Base-by-base conservation (phyloP, 352 stramenopile species). In the Pythium insidiosum region DNA sequence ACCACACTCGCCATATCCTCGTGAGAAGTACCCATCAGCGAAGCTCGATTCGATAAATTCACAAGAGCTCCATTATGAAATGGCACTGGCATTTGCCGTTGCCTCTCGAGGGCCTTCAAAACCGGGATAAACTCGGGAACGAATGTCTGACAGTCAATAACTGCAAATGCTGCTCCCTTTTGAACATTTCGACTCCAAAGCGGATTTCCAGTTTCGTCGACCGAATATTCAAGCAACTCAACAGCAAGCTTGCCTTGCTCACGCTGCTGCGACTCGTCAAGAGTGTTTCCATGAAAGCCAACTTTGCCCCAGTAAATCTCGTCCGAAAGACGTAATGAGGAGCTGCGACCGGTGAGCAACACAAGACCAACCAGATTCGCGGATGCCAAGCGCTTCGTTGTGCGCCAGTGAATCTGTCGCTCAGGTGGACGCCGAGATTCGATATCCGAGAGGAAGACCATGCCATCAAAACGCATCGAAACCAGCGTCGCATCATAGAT, bases 101-200 rank as follows among this genome's bases (percentile, higher is more conserved):
- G 81, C 11, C 66, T 65, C 44, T 92, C 76, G n/a, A 92, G 43
- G 0, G 81, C 78, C 50, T 81, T 81, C 20, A 95, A 47, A 6
- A 95, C 83, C 4, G 83, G 81, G 20, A 95, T 70, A 30, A 88
- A 95, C 57, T 95, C 84, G 0, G 81, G 81, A 1, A 90, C 79
- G 54, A 95, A 95, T 6, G 77, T 83, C 51, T 85, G 73, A 34
- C 79, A 94, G 44, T 95, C 81, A 52, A 95, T 88, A 36, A 95
- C 82, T 9, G 71, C 81, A 30, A 95, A 56, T 22, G 61, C 50
- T 21, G 69, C 46, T 11, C 76, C 79, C 39, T 66, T 61, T 34
- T 58, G 55, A 5, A 90, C 63, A 29, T 66, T 73, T 21, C 73
- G 64, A 1, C 39, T 33, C 30, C 82, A 31, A 30, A 88, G 34